phyloP scores from a whole-genome alignment of 2,329 filamentous ascomycete species.

The Tolypocladium ophioglossoides region DNA sequence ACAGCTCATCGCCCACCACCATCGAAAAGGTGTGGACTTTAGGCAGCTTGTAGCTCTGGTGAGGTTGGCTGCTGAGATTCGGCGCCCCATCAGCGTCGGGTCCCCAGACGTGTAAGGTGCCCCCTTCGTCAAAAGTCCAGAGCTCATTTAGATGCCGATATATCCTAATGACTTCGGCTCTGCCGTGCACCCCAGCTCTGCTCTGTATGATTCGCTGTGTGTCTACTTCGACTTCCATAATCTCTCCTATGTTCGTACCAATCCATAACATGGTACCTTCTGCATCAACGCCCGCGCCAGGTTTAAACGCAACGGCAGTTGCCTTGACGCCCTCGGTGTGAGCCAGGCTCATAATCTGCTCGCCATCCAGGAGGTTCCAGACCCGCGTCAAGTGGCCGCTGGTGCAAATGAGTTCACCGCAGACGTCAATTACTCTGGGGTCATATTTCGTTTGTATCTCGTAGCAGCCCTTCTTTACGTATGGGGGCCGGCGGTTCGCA shows the following conservation, averaged over 20 bases:
- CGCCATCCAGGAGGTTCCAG: constrained; percentile 77
- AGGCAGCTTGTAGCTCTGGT: constrained; percentile 64
- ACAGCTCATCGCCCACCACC: constrained; percentile 73
- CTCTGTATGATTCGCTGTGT: constrained; percentile 60
- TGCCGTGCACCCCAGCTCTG: constrained; percentile 62
- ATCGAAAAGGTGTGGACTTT: constrained; percentile 82
- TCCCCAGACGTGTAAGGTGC: constrained; percentile 78
- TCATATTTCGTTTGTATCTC: constrained; percentile 83
- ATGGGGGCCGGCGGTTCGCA: constrained; percentile 74
- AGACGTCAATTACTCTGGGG: constrained; percentile 75
- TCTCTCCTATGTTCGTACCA: constrained; percentile 77
- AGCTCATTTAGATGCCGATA: constrained; percentile 79
- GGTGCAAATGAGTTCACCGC: constrained; percentile 77
- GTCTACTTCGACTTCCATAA: constrained; percentile 78
- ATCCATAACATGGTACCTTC: constrained; percentile 83
- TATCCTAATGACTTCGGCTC: constrained; percentile 73
- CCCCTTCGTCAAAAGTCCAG: constrained; percentile 89
- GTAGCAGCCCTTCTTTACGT: constrained; percentile 57
- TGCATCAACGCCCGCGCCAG: constrained; percentile 62
- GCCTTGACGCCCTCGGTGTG: constrained; percentile 81
- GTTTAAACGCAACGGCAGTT: constrained; percentile 76
- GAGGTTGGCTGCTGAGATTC: constrained; percentile 60
- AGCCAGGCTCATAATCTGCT: constrained; percentile 66
- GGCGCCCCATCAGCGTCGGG: constrained; percentile 63
- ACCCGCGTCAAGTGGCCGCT: constrained; percentile 78